Conservation (phyloP, 148 eudicot genomes). For the Rhododendron ferrugineum region DNA sequence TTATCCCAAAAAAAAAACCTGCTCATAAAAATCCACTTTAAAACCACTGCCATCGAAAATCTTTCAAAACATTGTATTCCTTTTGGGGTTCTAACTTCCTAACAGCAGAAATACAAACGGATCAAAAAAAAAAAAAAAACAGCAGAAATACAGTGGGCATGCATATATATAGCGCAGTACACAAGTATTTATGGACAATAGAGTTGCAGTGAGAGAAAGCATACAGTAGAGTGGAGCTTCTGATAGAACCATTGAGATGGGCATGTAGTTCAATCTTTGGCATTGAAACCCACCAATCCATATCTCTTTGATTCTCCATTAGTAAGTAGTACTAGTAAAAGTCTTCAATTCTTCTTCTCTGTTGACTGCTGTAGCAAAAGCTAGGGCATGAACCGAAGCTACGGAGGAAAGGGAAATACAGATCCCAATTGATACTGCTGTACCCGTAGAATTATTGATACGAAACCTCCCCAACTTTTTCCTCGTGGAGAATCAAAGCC, state of each 20-base stretch:
- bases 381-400: not conserved
- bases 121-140: no score
- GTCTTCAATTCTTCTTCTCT: not conserved
- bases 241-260: conserved; percentile 87
- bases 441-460: not conserved
- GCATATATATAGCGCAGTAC: not conserved
- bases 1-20: no score
- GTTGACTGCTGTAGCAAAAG: not conserved
- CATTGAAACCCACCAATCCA: conserved; percentile 58
- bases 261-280: conserved; percentile 96
- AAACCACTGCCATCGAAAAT: no score
- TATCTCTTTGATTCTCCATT: conserved; percentile 21
- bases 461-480: not conserved
- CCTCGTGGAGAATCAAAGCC: no score
- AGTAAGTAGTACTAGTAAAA: not conserved
- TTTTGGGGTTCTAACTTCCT: no score
- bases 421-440: not conserved
- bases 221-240: conserved; percentile 83
- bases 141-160: not conserved
- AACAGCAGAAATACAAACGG: no score
- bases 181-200: not conserved
- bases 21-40: no score
- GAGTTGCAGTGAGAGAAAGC: not conserved
- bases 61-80: no score
- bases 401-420: not conserved